Evolutionary conservation across 176 grass and related monocot genomes (phyloP), one percentile per base, ranked within the genome.

Genomic region (Carex kokanica): DNA sequence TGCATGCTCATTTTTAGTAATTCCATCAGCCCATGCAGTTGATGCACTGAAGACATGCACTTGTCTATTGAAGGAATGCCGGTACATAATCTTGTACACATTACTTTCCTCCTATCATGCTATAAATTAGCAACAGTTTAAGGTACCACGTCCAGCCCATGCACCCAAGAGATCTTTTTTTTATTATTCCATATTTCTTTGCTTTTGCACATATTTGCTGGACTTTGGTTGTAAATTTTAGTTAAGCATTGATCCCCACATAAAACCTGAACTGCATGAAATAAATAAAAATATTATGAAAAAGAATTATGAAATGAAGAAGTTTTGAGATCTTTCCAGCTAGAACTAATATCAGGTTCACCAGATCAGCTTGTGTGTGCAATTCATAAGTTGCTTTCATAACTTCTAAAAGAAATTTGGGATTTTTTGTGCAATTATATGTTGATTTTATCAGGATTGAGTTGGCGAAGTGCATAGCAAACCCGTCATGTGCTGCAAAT

Each of bases 41-140:
- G 96, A 99, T 43, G 74, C 96, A 63, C 91, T 99, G 43, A 99
- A 99, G 93, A 99, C 96, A 61, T 99, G 93, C 60, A 78, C 93
- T 69, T 99, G 96, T 79, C 85, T 99, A n/a, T 87, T 99, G 14
- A 99, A 99, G 84, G 96, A 99, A 79, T 99, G 96, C 91, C 93
- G 93, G 96, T 95, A 86, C 43, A 60, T 43, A n/a, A 16, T 88
- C 25, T 45, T 65, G 7, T 78, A 31, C 78, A n/a, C 18, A 79
- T 15, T 36, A 52, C 8, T 17, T 51, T 27, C 81, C 31, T 21
- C 36, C 45, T 55, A 77, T 40, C 5, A 58, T 60, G 31, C 60
- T 9, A 32, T 1, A 60, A 23, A 34, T 60, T 74, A 24, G 20
- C 70, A 74, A 52, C 17, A 24, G 1, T 25, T 74, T 74, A 74